Conservation (phyloP, 371 early-diverging fungal species). For the Zychaea mexicana region DNA sequence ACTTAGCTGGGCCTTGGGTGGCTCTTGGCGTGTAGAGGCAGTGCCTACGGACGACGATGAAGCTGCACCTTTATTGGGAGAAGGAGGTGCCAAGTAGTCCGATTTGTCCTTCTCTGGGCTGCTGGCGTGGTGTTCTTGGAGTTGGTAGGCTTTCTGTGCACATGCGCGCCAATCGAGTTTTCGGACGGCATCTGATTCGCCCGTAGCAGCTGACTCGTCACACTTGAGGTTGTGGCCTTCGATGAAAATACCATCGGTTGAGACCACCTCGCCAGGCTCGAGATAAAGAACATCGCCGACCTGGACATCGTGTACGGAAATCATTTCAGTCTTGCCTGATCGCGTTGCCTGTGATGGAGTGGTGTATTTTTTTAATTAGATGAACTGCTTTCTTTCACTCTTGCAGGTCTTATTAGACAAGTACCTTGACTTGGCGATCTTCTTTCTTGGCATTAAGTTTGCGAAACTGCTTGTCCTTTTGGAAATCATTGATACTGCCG, state of each 20-base stretch:
- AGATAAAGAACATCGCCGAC: slow-evolving; percentile 89
- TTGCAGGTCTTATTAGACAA: neutral
- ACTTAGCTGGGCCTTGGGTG: neutral
- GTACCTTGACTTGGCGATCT: slow-evolving; percentile 73
- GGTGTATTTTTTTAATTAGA: too few species aligned
- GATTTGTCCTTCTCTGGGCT: neutral
- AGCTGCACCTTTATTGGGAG: neutral
- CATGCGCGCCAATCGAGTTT: slow-evolving; percentile 38
- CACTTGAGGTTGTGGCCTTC: slow-evolving; percentile 80
- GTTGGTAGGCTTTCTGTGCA: neutral
- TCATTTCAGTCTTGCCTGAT: slow-evolving; percentile 67
- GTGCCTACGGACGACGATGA: neutral
- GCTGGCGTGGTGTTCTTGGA: neutral
- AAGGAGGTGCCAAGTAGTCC: slow-evolving; percentile 7
- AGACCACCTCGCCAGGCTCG: slow-evolving; percentile 92
- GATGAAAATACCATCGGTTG: slow-evolving; percentile 88
- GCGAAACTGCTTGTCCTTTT: slow-evolving; percentile 88
- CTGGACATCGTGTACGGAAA: slow-evolving; percentile 81
- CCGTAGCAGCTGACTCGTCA: slow-evolving; percentile 92
- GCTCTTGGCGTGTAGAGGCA: neutral
- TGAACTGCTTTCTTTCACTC: too few species aligned
- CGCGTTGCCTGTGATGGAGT: slow-evolving; percentile 61
- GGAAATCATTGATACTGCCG: slow-evolving; percentile 82
- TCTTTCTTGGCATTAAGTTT: slow-evolving; percentile 82
- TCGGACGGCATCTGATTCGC: slow-evolving; percentile 85